Conservation (phyloP, 192 early-diverging fungal species). For the Rhizoclosmatium globosum region DNA sequence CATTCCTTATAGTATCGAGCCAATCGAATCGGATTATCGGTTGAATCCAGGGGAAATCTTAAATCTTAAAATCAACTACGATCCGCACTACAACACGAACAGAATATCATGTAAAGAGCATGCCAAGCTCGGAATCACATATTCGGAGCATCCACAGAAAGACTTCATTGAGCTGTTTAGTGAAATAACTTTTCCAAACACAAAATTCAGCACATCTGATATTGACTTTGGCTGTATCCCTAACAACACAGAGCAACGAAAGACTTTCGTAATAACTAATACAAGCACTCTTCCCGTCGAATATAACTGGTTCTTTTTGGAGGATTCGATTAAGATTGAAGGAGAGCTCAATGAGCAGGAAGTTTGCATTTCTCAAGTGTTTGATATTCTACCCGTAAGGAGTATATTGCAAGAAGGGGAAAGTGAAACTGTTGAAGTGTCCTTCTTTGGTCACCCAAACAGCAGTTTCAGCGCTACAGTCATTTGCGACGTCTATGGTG, state of each 20-base stretch:
- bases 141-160: constrained; percentile 64
- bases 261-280: constrained; percentile 56
- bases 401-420: constrained; percentile 57
- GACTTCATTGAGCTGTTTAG: constrained; percentile 60
- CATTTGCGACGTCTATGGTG: constrained; percentile 63
- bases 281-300: constrained; percentile 54
- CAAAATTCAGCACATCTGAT: constrained; percentile 43
- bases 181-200: constrained; percentile 63
- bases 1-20: constrained; percentile 47
- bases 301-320: constrained; percentile 58
- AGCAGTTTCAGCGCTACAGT: constrained; percentile 44
- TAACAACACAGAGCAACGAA: constrained; percentile 53
- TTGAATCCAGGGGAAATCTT: constrained; percentile 48
- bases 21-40: constrained; percentile 22
- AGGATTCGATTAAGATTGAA: constrained; percentile 36
- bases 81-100: constrained; percentile 55
- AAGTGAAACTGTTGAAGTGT: constrained; percentile 52
- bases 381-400: constrained; percentile 61
- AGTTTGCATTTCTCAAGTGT: constrained; percentile 49
- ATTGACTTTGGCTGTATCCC: constrained; percentile 61
- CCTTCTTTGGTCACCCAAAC: constrained; percentile 54
- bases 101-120: constrained; percentile 57
- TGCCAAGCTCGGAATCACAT: constrained; percentile 56
- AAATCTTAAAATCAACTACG: constrained; percentile 45
- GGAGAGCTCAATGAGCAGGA: not conserved